Conservation (phyloP, 768 basidiomycete genomes). For the Serendipita sp. region DNA sequence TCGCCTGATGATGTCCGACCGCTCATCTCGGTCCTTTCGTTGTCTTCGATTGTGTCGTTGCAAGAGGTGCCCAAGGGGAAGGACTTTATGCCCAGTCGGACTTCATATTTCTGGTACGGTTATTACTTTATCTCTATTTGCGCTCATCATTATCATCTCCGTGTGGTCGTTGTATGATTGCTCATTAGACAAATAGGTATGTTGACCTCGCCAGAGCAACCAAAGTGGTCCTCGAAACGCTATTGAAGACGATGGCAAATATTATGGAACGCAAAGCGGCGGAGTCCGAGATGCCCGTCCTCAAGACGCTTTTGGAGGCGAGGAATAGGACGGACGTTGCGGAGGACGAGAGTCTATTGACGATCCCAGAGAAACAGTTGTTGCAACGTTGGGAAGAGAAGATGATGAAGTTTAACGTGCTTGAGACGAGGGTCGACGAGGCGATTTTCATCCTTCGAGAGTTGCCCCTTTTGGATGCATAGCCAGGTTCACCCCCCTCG, state of each 20-base stretch:
- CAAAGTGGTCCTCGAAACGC: slow-evolving; percentile 50
- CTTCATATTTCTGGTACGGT: slow-evolving; percentile 75
- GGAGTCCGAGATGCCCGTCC: slow-evolving; percentile 43
- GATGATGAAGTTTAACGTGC: slow-evolving; percentile 53
- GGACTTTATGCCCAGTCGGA: slow-evolving; percentile 76
- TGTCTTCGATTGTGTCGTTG: slow-evolving; percentile 69
- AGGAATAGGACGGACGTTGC: slow-evolving; percentile 71
- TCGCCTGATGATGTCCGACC: slow-evolving; percentile 73
- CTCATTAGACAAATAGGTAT: slow-evolving; percentile 38
- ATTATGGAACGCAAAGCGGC: slow-evolving; percentile 53
- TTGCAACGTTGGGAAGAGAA: slow-evolving; percentile 58
- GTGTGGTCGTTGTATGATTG: too few species aligned
- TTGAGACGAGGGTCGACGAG: slow-evolving; percentile 78
- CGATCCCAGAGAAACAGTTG: slow-evolving; percentile 57
- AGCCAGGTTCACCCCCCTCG: not conserved
- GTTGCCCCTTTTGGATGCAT: slow-evolving; percentile 20
- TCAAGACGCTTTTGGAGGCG: slow-evolving; percentile 64
- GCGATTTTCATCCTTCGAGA: slow-evolving; percentile 81
- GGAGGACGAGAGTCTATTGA: slow-evolving; percentile 51
- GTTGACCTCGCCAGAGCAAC: slow-evolving; percentile 77
- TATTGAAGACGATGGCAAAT: slow-evolving; percentile 87
- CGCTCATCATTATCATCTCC: slow-evolving; percentile 12
- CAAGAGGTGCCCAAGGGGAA: slow-evolving; percentile 87
- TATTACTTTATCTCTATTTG: not conserved
- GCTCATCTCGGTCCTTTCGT: slow-evolving; percentile 58